These are phyloP conservation scores for Xylaria sp. DNA, from an alignment of 2,329 filamentous ascomycete species.

Conservation along the genomic window DNA sequence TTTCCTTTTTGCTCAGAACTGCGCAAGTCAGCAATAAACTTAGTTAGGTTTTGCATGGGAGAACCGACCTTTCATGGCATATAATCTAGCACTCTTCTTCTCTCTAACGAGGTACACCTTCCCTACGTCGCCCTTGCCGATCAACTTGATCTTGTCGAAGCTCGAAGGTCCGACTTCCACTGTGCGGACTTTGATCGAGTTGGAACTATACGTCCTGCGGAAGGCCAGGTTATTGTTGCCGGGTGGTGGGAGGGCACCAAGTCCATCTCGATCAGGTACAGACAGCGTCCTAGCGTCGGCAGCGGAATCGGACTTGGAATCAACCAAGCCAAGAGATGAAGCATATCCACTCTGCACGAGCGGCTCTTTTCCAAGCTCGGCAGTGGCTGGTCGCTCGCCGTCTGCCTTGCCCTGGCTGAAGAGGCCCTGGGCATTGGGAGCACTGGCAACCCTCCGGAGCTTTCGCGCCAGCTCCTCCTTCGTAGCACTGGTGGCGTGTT, in stretches of 20 bases:
- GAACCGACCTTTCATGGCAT: conserved; percentile 94
- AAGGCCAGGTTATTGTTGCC: conserved; percentile 79
- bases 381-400: conserved; percentile 80
- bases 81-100: conserved; percentile 95
- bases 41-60: background rate
- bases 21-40: conserved; percentile 40
- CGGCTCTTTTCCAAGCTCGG: conserved; percentile 86
- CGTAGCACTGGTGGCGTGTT: conserved; percentile 77
- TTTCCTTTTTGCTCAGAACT: conserved; percentile 99
- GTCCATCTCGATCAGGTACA: conserved; percentile 59
- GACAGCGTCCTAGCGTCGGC: conserved; percentile 54
- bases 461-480: conserved; percentile 96
- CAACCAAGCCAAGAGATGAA: conserved; percentile 58
- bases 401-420: conserved; percentile 70
- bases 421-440: conserved; percentile 94
- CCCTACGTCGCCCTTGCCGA: conserved; percentile 97
- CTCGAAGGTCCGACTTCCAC: conserved; percentile 95
- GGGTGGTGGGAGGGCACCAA: conserved; percentile 73
- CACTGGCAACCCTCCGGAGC: conserved; percentile 91
- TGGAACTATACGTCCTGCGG: conserved; percentile 95
- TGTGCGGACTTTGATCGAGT: conserved; percentile 97
- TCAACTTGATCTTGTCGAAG: conserved; percentile 99
- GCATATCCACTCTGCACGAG: conserved; percentile 67
- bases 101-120: conserved; percentile 98
- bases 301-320: conserved; percentile 54